Base-by-base conservation (phyloP, 1,284 basidiomycete species). In the Ceratobasidium sp. region DNA sequence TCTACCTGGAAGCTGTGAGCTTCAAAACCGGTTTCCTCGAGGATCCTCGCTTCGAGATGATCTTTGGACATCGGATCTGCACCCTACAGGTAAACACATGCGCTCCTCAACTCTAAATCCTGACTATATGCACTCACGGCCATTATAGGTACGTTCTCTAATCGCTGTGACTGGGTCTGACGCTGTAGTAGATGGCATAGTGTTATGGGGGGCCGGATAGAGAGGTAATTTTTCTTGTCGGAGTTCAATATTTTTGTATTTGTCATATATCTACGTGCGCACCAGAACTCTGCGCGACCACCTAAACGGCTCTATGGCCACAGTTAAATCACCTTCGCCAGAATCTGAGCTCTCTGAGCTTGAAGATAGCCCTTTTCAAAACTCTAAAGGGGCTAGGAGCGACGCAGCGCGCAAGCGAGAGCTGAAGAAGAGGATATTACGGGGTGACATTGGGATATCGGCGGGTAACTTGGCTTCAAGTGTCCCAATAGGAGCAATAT, bases 51-150 rank as follows among this genome's bases (percentile, higher is more conserved):
- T 27, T 24, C 17, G 19, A 62, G 15, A 24, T 62, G 59, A 17
- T 45, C 41, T 8, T n/a, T 14, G 14, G 22, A n/a, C 19, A 44
- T 24, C 17, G 41, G 41, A 62, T 62, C 59, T 62, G 33, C 22
- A 3, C 24, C 3, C 14, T 14, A 62, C 36, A 24, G 29, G 31
- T 29, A 22, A 62, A 17, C 9, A 24, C 22, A 1, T 11, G 17
- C 8, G 8, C n/a, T 45, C 17, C 17, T 62, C n/a, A 24, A 44
- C 9, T 17, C 17, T 44, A 45, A 24, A 8, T n/a, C n/a, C n/a
- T n/a, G 27, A 62, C 36, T 24, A 27, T 62, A 62, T 62, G 41
- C 36, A 62, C 59, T 62, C 36, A 62, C 59, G 8, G 8, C n/a
- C 36, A 24, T n/a, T 19, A 24, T 44, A n/a, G 11, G 8, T 41